These are phyloP conservation scores for Apium graveolens DNA, from an alignment of 129 eudicot genomes.

Conservation along the genomic window DNA sequence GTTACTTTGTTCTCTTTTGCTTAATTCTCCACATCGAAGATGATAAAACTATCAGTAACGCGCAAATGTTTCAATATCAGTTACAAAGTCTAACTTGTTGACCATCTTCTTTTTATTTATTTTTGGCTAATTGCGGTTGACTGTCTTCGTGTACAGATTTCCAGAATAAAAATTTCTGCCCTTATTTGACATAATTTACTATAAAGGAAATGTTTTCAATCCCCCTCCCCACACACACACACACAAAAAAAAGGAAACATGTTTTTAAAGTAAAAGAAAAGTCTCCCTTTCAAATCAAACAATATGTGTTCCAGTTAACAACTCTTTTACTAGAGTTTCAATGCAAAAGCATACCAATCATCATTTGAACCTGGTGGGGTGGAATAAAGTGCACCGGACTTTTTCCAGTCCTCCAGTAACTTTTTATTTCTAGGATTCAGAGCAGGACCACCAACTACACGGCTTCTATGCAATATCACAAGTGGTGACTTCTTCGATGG, in stretches of 20 bases:
- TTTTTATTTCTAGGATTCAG: conserved; percentile 44
- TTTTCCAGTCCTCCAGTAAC: conserved; percentile 62
- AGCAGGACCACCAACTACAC: conserved; percentile 56
- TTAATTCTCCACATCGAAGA: neutral
- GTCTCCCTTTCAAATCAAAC: neutral
- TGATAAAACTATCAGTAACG: neutral
- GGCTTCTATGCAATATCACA: conserved; percentile 61
- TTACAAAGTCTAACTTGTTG: neutral
- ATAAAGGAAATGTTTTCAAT: neutral
- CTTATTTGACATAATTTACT: neutral
- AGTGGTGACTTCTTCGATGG: conserved; percentile 71
- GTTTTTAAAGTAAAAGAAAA: neutral
- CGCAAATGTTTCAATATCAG: neutral
- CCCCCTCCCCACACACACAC: no score
- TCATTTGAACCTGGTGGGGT: conserved; percentile 94
- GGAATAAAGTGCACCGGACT: conserved; percentile 74
- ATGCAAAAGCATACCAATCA: conserved; percentile 59
- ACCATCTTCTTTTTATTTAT: neutral
- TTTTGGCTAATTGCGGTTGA: neutral
- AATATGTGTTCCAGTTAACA: neutral
- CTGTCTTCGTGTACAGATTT: neutral
- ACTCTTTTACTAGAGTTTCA: neutral
- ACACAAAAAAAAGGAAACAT: neutral
- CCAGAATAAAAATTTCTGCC: neutral
- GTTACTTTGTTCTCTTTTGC: neutral